These are phyloP conservation scores for Fraxinus dipetala DNA, from an alignment of 305 asterid species.

Conservation along the genomic window DNA sequence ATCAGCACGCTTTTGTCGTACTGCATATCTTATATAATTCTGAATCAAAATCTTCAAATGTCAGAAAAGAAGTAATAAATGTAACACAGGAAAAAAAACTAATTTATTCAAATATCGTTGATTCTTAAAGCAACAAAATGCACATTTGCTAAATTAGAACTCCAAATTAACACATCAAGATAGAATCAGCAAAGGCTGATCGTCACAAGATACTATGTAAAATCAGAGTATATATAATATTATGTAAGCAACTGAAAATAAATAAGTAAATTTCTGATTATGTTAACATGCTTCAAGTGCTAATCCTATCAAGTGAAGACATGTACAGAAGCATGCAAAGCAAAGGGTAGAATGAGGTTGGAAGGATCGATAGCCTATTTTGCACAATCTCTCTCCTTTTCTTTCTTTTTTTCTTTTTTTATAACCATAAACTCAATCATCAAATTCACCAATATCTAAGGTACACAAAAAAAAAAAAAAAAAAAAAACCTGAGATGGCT, in stretches of 20 bases:
- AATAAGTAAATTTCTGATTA: conserved; percentile 7
- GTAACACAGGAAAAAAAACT: not conserved
- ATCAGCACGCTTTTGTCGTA: conserved; percentile 70
- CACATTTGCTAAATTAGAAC: not conserved
- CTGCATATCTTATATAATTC: conserved; percentile 49
- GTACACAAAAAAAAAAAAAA: not conserved
- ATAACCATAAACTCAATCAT: not conserved
- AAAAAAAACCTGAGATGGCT: conserved; percentile 6
- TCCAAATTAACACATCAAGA: not conserved
- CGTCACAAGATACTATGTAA: not conserved
- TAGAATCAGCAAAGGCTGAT: not conserved
- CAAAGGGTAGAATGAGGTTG: not conserved
- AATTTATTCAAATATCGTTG: not conserved
- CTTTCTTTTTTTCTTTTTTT: not conserved
- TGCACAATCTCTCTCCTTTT: not conserved
- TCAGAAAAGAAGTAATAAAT: conserved; percentile 15
- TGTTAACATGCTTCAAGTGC: not conserved
- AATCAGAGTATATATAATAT: conserved; percentile 6
- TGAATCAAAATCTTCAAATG: conserved; percentile 33
- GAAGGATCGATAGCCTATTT: not conserved
- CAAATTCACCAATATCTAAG: not conserved
- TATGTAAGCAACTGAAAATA: not conserved
- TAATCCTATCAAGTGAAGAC: not conserved
- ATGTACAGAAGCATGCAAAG: not conserved
- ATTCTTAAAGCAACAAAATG: not conserved